These are phyloP conservation scores for Patellifolia procumbens DNA, from an alignment of 179 eudicot genomes.

Conservation along the genomic window DNA sequence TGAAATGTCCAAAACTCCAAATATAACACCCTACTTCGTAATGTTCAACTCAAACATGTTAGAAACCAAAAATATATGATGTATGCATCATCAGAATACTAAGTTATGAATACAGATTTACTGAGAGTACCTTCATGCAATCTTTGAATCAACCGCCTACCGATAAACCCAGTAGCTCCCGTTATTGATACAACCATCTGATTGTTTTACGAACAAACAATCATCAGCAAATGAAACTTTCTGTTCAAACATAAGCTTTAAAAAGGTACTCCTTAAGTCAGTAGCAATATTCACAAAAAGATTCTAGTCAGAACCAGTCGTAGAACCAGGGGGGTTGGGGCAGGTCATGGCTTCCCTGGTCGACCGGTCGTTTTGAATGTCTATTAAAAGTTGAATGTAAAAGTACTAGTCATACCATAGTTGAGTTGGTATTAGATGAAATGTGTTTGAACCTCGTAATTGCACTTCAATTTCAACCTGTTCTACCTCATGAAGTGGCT, in stretches of 20 bases:
- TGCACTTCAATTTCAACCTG: too few species aligned
- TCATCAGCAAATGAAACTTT: background rate
- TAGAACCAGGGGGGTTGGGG: too few species aligned
- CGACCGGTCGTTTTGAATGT: too few species aligned
- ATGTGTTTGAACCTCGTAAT: too few species aligned
- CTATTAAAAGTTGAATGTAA: too few species aligned
- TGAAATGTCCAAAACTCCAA: background rate
- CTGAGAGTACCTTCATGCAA: slow-evolving; percentile 60
- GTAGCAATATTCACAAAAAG: background rate
- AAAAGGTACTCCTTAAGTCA: background rate
- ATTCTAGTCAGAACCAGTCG: background rate
- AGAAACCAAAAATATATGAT: slow-evolving; percentile 1
- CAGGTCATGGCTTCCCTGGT: too few species aligned
- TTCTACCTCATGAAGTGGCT: too few species aligned
- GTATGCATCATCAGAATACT: background rate
- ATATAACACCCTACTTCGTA: background rate
- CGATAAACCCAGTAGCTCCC: slow-evolving; percentile 96
- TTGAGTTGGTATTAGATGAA: too few species aligned
- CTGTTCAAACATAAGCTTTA: background rate
- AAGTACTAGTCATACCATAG: too few species aligned
- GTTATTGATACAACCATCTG: slow-evolving; percentile 89
- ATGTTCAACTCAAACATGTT: background rate
- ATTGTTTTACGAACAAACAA: slow-evolving; percentile 39
- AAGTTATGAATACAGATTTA: background rate
- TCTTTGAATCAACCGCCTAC: slow-evolving; percentile 79